Base-by-base conservation (phyloP, 2,329 filamentous ascomycete species). In the Berkeleyomyces rouxiae region DNA sequence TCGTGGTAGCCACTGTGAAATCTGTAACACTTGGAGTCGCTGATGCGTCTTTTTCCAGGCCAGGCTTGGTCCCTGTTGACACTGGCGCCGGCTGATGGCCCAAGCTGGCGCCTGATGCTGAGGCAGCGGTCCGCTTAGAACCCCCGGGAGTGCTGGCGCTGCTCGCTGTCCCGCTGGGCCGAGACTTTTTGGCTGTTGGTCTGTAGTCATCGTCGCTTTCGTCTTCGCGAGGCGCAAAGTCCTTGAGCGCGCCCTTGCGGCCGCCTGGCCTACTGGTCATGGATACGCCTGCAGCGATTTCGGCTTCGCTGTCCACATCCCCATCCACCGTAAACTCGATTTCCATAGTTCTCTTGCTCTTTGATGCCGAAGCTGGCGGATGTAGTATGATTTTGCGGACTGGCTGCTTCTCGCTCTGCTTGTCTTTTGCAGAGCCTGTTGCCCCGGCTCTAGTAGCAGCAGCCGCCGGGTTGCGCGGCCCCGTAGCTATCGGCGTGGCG, bases 371-470 rank as follows among this genome's bases (percentile, higher is more conserved):
- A 51, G 69, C 71, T 61, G 74, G 74, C 37, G 72, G 71, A 68
- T 76, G 77, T 63, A 79, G 67, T 43, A 79, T 75, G 61, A 79
- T 78, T 68, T 73, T 78, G 65, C 74, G 73, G 43, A 74, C 71
- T 5, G 59, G 53, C 31, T 58, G 51, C 44, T 62, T 61, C 10
- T 59, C 57, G 23, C 57, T 36, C 58, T 70, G 64, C 16, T 66
- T 67, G 61, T 64, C 66, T 61, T 69, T 67, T 65, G 72, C 68
- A 59, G 65, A 68, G 7, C 66, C 72, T 33, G 66, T 68, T 69
- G 70, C 74, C 70, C 75, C 77, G 44, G 72, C n/a, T 46, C 10
- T 7, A 23, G 47, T 51, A 23, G 47, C 42, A 6, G 43, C 43
- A n/a, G 47, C 37, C 10, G 39, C 23, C 16, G 47, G 33, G n/a